phyloP scores from a whole-genome alignment of 805 yeast species.

The Kuraishia cidri region DNA sequence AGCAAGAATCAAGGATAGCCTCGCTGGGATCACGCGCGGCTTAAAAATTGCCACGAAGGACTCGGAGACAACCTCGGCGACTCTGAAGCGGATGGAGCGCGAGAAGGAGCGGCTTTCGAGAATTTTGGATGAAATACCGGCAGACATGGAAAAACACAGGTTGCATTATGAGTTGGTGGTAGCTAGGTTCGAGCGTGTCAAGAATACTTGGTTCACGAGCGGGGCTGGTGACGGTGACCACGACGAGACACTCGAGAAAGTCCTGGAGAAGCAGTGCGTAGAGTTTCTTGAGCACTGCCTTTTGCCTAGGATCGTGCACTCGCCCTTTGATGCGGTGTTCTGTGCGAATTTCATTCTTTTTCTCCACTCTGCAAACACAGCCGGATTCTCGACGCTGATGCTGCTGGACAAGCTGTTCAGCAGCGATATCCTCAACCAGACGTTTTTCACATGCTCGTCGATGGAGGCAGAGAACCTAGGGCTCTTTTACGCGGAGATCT shows the following conservation, averaged over 20 bases:
- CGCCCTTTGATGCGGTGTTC: conserved; percentile 77
- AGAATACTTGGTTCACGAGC: conserved; percentile 28
- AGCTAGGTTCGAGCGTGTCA: conserved; percentile 18
- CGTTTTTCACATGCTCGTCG: conserved; percentile 63
- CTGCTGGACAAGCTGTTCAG: conserved; percentile 39
- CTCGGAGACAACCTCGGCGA: conserved; percentile 12
- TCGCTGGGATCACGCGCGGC: conserved; percentile 25
- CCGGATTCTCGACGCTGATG: conserved; percentile 26
- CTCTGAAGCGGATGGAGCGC: conserved; percentile 14
- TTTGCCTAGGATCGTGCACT: conserved; percentile 68
- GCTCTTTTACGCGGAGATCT: conserved; percentile 51
- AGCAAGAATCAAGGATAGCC: conserved; percentile 25
- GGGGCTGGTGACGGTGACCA: conserved; percentile 7
- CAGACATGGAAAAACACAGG: conserved; percentile 36
- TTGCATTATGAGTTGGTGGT: conserved; percentile 23
- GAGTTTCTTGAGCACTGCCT: conserved; percentile 55
- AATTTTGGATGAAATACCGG: conserved; percentile 19
- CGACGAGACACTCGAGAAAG: conserved; percentile 1
- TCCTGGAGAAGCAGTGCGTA: neutral
- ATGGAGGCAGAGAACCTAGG: conserved; percentile 80
- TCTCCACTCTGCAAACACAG: conserved; percentile 25
- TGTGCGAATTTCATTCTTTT: conserved; percentile 51
- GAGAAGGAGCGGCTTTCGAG: conserved; percentile 15
- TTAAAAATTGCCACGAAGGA: conserved; percentile 20
- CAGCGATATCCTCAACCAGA: conserved; percentile 38